These are phyloP conservation scores for Castanospermum australe DNA, from an alignment of 306 rosid genomes.

Conservation along the genomic window DNA sequence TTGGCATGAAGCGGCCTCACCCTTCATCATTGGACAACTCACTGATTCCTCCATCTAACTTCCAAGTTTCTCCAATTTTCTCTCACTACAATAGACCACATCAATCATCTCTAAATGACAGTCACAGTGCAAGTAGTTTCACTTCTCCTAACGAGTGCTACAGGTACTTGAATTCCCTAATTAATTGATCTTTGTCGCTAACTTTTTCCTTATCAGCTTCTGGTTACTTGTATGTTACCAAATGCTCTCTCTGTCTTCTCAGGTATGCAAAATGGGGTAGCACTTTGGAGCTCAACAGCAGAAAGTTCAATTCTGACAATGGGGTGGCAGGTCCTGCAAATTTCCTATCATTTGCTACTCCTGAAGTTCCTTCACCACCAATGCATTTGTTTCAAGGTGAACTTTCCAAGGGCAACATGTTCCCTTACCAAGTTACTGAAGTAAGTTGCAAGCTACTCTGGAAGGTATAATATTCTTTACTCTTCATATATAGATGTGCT, in stretches of 20 bases:
- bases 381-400: slow-evolving; percentile 27
- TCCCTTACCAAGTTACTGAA: slow-evolving; percentile 16
- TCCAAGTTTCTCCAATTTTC: slow-evolving; percentile 35
- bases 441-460: slow-evolving; percentile 30
- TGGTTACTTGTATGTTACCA: neutral
- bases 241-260: neutral
- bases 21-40: slow-evolving; percentile 35
- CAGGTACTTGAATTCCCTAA: slow-evolving; percentile 27
- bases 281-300: slow-evolving; percentile 33
- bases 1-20: slow-evolving; percentile 35
- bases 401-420: slow-evolving; percentile 22
- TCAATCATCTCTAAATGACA: slow-evolving; percentile 28
- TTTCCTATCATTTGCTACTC: slow-evolving; percentile 28
- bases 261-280: slow-evolving; percentile 45
- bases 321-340: slow-evolving; percentile 18
- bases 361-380: slow-evolving; percentile 35
- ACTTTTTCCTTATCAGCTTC: neutral
- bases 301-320: slow-evolving; percentile 31
- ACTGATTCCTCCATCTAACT: slow-evolving; percentile 31
- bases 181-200: neutral
- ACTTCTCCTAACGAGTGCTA: slow-evolving; percentile 25
- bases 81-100: slow-evolving; percentile 23
- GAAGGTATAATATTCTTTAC: neutral
- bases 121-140: slow-evolving; percentile 5
- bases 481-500: neutral